Conservation (phyloP, 768 basidiomycete species). For the Glaciozyma martinii region DNA sequence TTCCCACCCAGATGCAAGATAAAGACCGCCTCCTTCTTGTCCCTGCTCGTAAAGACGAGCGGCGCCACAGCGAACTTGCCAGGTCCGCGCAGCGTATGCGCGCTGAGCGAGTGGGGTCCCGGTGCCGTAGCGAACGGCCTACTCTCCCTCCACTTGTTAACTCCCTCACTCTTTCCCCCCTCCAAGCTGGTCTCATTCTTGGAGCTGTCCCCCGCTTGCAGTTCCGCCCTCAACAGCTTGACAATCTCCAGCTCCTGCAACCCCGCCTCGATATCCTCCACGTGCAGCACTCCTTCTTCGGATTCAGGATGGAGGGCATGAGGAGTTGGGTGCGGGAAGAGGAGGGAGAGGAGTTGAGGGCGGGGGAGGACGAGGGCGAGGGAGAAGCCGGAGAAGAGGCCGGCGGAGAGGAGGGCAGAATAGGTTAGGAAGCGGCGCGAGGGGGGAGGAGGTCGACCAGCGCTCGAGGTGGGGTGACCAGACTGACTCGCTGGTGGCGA, state of each 20-base stretch:
- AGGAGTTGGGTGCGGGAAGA: slow-evolving; percentile 70
- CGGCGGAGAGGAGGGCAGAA: slow-evolving; percentile 16
- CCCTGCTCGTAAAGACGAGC: slow-evolving; percentile 60
- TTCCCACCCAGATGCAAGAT: slow-evolving; percentile 76
- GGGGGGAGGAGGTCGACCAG: neutral
- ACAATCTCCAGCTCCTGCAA: slow-evolving; percentile 62
- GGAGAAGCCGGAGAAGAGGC: slow-evolving; percentile 16
- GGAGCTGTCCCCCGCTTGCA: slow-evolving; percentile 43
- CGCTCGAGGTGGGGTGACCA: neutral
- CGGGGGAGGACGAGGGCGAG: slow-evolving; percentile 46
- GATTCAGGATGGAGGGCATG: slow-evolving; percentile 56
- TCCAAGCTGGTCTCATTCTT: too few species aligned
- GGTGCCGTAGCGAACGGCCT: slow-evolving; percentile 54
- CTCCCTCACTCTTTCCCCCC: slow-evolving; percentile 1
- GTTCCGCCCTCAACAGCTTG: slow-evolving; percentile 45
- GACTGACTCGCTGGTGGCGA: too few species aligned
- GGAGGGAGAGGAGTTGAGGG: slow-evolving; percentile 49
- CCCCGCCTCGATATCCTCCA: slow-evolving; percentile 54
- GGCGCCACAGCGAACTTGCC: slow-evolving; percentile 75
- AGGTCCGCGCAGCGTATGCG: slow-evolving; percentile 76
- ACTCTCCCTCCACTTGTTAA: slow-evolving; percentile 62
- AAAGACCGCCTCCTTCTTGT: slow-evolving; percentile 63
- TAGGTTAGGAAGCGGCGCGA: slow-evolving; percentile 12
- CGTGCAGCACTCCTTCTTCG: slow-evolving; percentile 51
- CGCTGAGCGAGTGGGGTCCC: slow-evolving; percentile 71